Evolutionary conservation across 257 asterid species (phyloP), one percentile per base, ranked within the genome.

Genomic region (Sherardia arvensis): DNA sequence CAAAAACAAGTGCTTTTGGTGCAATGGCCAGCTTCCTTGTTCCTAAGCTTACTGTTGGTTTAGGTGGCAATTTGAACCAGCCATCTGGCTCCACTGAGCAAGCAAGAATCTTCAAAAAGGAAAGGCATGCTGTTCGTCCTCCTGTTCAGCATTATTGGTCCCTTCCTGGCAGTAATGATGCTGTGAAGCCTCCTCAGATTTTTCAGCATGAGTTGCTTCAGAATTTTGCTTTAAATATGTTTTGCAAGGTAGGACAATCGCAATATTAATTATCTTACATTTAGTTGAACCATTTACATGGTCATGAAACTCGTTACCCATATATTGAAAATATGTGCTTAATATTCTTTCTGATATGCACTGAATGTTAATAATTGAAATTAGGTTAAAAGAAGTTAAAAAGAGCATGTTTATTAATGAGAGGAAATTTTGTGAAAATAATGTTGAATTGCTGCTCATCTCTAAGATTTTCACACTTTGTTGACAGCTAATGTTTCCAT

Each of bases 131-230:
- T 58, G 76, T 93, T 70, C 97, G 99, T 57, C 99, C 97, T 74
- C 99, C 99, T 22, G 97, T 93, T 74, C 84, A 87, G 81, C 99
- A 93, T 65, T 75, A 84, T 76, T 93, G 99, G 97, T 93, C 95
- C 36, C 74, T 90, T 80, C 90, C 95, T 64, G 96, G 86, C 69
- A 73, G 80, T 71, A 59, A 55, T 32, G 66, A 77, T 40, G 75
- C 80, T 59, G 63, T 75, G 55, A 79, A 81, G 74, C 79, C 74
- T 59, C 97, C 97, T 21, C 94, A 90, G 81, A 87, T 90, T 77
- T 93, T 93, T 85, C 97, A 93, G 80, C 99, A 93, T 54, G 99
- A 90, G 69, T 83, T 93, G 78, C 96, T 93, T 71, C 99, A 90
- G 78, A 87, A 93, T 82, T 93, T 93, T 86, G 83, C 91, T 25